Evolutionary conservation across 768 basidiomycete genomes (phyloP).

Genomic region (Rhodosporidiobolus sp.): DNA sequence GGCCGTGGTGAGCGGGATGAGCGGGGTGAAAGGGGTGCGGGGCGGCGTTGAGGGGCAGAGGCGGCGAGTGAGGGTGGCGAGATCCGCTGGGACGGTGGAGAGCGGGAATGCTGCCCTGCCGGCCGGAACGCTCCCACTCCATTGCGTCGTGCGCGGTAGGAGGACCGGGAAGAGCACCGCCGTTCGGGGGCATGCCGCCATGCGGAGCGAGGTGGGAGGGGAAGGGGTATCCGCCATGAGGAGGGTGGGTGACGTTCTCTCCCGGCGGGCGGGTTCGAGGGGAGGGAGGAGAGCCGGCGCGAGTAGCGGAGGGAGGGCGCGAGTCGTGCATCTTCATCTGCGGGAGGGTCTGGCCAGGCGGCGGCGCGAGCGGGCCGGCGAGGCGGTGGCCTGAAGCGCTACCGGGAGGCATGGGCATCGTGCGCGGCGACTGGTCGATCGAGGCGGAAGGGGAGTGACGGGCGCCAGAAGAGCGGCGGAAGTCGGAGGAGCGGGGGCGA

Average conservation of each 20-base stretch:
- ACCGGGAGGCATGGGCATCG: constrained; percentile 3
- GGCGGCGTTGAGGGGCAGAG: neutral
- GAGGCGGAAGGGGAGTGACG: constrained; percentile 24
- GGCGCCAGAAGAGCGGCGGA: constrained; percentile 20
- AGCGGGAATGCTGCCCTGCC: neutral
- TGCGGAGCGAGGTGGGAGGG: constrained; percentile 18
- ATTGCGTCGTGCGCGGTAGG: neutral
- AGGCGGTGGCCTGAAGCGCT: neutral
- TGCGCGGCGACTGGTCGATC: constrained; percentile 25
- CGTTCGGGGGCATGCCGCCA: no score
- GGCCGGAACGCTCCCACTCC: constrained; percentile 26
- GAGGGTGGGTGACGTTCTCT: neutral
- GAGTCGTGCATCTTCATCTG: constrained; percentile 28
- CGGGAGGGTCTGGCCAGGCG: constrained; percentile 7
- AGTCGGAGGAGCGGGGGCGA: constrained; percentile 32
- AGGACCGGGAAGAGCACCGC: neutral
- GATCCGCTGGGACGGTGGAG: neutral
- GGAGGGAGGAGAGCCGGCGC: constrained; percentile 25
- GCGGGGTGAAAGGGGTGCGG: constrained; percentile 1
- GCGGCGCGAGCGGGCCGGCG: constrained; percentile 17
- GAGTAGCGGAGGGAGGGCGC: constrained; percentile 12
- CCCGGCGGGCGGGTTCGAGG: constrained; percentile 15
- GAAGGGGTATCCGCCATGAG: constrained; percentile 10
- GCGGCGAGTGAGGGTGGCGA: constrained; percentile 2
- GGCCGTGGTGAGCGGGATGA: neutral